Evolutionary conservation across 1,139 yeast genomes (phyloP).

Genomic region (Suzukiozyma palmioleophila): DNA sequence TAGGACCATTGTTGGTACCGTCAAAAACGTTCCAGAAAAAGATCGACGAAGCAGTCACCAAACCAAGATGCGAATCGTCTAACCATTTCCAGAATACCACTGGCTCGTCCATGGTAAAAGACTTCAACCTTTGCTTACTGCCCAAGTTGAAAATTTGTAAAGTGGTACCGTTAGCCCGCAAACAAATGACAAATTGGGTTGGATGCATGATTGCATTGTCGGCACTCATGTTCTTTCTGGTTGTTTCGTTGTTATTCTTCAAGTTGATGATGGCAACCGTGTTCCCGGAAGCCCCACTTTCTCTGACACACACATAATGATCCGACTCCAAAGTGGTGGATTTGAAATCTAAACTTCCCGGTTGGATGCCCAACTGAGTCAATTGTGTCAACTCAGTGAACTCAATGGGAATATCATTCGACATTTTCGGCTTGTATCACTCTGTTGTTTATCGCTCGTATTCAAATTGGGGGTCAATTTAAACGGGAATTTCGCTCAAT

Average conservation of each 20-base stretch:
- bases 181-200: conserved; percentile 75
- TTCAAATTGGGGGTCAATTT: neutral
- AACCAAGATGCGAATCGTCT: conserved; percentile 65
- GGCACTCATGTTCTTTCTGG: conserved; percentile 92
- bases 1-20: conserved; percentile 74
- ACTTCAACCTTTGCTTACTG: conserved; percentile 83
- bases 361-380: conserved; percentile 78
- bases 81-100: conserved; percentile 97
- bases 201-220: conserved; percentile 99
- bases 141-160: conserved; percentile 90
- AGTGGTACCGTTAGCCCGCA: conserved; percentile 94
- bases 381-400: conserved; percentile 92
- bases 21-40: conserved; percentile 84
- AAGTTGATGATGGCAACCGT: conserved; percentile 91
- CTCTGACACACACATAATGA: conserved; percentile 84
- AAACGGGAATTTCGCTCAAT: conserved; percentile 1
- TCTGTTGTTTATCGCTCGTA: neutral
- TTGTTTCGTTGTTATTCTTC: conserved; percentile 65
- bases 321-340: conserved; percentile 94
- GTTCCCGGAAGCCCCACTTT: conserved; percentile 69
- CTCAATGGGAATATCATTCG: conserved; percentile 82
- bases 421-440: conserved; percentile 16
- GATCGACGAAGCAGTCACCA: conserved; percentile 73
- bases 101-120: conserved; percentile 82
- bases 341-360: conserved; percentile 82